Percentiles rank a stretch among this genome's conserved stretches.
Conservation (phyloP, 306 rosid species). For the Cotoneaster glaucophyllus region DNA sequence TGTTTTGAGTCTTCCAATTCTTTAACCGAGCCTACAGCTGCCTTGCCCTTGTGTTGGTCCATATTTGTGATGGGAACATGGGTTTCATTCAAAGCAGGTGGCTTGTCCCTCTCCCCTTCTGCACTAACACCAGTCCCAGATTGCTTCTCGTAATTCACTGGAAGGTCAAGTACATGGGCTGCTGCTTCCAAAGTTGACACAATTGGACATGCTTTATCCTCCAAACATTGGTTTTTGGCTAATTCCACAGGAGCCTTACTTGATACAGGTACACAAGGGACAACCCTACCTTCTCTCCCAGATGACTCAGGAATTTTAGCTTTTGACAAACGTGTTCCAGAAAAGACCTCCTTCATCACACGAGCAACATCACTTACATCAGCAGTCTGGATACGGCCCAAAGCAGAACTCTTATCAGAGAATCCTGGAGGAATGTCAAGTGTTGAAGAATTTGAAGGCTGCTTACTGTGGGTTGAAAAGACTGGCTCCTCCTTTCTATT, state of each 20-base stretch:
- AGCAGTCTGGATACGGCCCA: conserved; percentile 67
- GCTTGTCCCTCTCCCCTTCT: conserved; percentile 3
- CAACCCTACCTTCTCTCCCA: conserved; percentile 47
- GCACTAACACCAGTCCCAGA: conserved; percentile 17
- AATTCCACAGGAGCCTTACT: conserved; percentile 34
- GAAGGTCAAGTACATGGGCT: conserved; percentile 21
- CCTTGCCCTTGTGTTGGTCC: conserved; percentile 20
- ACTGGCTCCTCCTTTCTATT: conserved; percentile 61
- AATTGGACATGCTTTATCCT: conserved; percentile 26
- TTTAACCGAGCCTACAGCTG: conserved; percentile 16
- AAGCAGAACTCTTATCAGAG: conserved; percentile 50
- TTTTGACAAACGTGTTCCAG: conserved; percentile 70
- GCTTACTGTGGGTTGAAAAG: conserved; percentile 53
- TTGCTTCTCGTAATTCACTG: conserved; percentile 20
- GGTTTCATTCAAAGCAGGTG: conserved; percentile 24
- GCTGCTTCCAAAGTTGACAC: conserved; percentile 10
- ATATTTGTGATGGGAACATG: conserved; percentile 7
- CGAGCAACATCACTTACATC: conserved; percentile 92
- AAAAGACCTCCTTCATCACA: conserved; percentile 97
- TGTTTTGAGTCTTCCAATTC: conserved; percentile 31
- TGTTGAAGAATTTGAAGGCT: conserved; percentile 33
- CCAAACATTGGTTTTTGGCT: conserved; percentile 23
- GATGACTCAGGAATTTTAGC: conserved; percentile 46
- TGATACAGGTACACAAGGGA: conserved; percentile 20
- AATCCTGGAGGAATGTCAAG: conserved; percentile 50